Base-by-base conservation (phyloP, 179 eudicot genomes). In the Silene vulgaris region DNA sequence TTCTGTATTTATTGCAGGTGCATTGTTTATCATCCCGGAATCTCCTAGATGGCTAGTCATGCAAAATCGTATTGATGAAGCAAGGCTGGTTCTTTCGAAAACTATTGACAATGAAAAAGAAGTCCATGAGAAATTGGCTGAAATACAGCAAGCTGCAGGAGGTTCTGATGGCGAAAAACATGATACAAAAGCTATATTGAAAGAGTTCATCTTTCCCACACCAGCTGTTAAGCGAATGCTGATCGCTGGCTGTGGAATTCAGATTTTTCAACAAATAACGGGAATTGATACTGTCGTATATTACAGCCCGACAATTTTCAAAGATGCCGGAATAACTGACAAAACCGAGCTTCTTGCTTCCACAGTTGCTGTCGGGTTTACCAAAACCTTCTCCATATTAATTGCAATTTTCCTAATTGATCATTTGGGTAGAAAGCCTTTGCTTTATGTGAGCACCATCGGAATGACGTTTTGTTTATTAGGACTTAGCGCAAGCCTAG, bases 31-130 rank as follows among this genome's bases (percentile, higher is more conserved):
- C 29, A 92, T 92, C 74, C 97, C 97, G 0, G 97, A 92, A 78
- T 92, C 97, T 5, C 97, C 97, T 0, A 76, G 97, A 71, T 92
- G 97, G 97, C 76, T 92, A 52, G 97, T 91, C 23, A 88, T 92
- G 94, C 73, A 86, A 57, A 86, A 89, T 76, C 87, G 92, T 20
- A 80, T 90, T 1, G 91, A 86, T 35, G 97, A 92, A 71, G 97
- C 97, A 16, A 87, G 68, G 59, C 8, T 67, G 0, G 90, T 91
- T 76, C 88, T 93, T 17, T 68, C 72, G 13, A 91, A 85, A 74
- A 93, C 85, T 32, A 85, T 74, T 0, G 90, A 85, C 29, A 80
- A 74, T 2, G 85, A 82, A 16, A 82, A 66, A 4, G 95, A 93
- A 84, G 94, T 84, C 2, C 84, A 86, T 20, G 92, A 88, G 45